phyloP scores from a whole-genome alignment of 768 basidiomycete genomes.

The Rubroboletus satanas region DNA sequence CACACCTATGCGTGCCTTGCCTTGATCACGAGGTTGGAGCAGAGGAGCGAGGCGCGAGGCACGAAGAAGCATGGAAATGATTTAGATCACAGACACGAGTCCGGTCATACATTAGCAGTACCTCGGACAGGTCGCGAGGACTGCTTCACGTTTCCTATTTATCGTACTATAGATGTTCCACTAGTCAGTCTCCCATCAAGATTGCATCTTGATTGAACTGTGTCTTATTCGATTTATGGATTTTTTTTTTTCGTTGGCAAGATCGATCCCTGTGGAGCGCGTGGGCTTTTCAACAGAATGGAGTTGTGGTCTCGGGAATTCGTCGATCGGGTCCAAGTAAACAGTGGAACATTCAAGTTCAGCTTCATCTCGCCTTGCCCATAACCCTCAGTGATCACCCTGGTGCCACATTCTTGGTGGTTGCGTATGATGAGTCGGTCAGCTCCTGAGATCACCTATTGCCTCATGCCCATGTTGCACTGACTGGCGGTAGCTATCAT shows the following conservation, averaged over 20 bases:
- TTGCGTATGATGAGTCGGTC: background rate
- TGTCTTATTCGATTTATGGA: constrained; percentile 1
- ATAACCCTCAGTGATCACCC: background rate
- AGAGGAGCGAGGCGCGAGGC: background rate
- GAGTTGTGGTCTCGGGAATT: background rate
- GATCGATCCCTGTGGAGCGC: background rate
- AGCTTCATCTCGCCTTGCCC: background rate
- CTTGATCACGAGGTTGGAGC: constrained; percentile 13
- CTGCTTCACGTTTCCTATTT: constrained; percentile 12
- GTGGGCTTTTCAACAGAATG: background rate
- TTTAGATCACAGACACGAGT: constrained; percentile 6
- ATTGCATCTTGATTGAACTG: constrained; percentile 2
- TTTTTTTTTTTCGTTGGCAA: background rate
- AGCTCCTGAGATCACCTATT: background rate
- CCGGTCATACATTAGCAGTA: background rate
- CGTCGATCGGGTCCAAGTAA: background rate
- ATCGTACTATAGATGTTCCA: constrained; percentile 21
- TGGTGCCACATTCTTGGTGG: background rate
- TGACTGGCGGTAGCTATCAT: background rate
- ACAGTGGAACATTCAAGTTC: background rate
- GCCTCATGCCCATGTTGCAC: background rate
- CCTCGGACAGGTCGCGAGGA: constrained; percentile 11
- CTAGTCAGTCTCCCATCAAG: constrained; percentile 1
- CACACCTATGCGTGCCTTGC: constrained; percentile 29
- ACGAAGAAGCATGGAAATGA: background rate